Conservation (phyloP, 768 basidiomycete genomes). For the Fomitopsis pulvina region DNA sequence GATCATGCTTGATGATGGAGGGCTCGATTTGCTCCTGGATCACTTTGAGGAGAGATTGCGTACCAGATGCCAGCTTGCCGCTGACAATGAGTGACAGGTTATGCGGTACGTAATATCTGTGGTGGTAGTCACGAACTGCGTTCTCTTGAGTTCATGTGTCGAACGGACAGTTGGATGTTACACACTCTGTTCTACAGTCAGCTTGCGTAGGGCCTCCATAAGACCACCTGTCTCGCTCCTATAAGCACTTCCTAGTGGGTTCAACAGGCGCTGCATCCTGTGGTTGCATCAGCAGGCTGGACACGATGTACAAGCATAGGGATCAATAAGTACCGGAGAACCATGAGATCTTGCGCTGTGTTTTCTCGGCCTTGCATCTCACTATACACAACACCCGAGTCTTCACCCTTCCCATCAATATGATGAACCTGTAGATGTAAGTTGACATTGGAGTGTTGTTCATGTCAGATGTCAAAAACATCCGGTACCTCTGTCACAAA, state of each 20-base stretch:
- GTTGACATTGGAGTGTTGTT: constrained; percentile 1
- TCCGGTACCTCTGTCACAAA: constrained; percentile 50
- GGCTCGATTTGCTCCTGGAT: constrained; percentile 84
- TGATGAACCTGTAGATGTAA: constrained; percentile 70
- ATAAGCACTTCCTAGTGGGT: constrained; percentile 80
- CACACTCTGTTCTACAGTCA: constrained; percentile 86
- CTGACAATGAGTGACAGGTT: constrained; percentile 86
- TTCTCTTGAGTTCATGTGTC: not conserved
- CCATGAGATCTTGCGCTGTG: constrained; percentile 86
- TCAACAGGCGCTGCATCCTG: constrained; percentile 75
- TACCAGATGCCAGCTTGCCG: constrained; percentile 79
- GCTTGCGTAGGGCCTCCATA: constrained; percentile 82
- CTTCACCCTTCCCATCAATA: constrained; percentile 82
- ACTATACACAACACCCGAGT: constrained; percentile 94
- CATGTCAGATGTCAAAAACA: not conserved
- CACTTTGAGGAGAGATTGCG: constrained; percentile 68
- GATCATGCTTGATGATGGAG: constrained; percentile 65
- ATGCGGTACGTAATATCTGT: constrained; percentile 87
- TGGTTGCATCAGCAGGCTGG: not conserved
- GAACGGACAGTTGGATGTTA: too few relatives aligned
- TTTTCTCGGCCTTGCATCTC: constrained; percentile 98
- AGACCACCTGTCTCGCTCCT: constrained; percentile 96
- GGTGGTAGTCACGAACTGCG: constrained; percentile 84
- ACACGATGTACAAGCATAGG: not conserved
- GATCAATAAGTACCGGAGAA: constrained; percentile 51